Conservation (phyloP, 192 early-diverging fungal genomes). For the Lobosporangium transversale region DNA sequence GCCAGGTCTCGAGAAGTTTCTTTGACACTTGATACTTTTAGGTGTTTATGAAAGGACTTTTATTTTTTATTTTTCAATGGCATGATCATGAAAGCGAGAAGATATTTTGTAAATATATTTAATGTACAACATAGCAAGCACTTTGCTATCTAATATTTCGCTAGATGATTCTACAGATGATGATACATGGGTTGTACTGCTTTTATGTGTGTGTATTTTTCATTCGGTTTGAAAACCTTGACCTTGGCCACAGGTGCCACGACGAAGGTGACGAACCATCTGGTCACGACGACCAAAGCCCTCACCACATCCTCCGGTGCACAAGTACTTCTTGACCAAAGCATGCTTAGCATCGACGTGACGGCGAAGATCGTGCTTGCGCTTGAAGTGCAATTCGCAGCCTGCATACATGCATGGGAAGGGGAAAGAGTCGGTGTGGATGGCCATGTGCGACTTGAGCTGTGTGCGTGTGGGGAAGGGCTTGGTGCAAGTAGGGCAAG, state of each 20-base stretch:
- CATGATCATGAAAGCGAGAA: no score
- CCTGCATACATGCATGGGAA: constrained; percentile 45
- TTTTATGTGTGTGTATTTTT: constrained; percentile 5
- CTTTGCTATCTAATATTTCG: constrained; percentile 17
- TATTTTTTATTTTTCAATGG: no score
- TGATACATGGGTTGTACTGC: neutral
- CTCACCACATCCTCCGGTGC: constrained; percentile 49
- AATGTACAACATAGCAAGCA: constrained; percentile 30
- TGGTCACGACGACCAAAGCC: constrained; percentile 52
- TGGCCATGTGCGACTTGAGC: constrained; percentile 55
- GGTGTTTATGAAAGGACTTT: no score
- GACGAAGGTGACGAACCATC: constrained; percentile 43
- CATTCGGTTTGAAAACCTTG: constrained; percentile 49
- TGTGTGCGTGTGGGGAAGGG: constrained; percentile 51
- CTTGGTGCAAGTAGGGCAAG: constrained; percentile 50
- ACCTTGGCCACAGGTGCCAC: constrained; percentile 41
- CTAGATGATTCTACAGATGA: constrained; percentile 1
- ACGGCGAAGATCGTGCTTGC: constrained; percentile 55
- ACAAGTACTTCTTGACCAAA: constrained; percentile 51
- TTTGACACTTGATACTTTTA: no score
- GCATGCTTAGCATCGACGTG: constrained; percentile 54
- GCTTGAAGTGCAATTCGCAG: constrained; percentile 52
- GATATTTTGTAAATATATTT: no score
- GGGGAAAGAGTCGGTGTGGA: constrained; percentile 50
- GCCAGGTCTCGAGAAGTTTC: no score